Percentiles rank a stretch among this genome's conserved stretches.
Conservation (phyloP, 495 filamentous ascomycete genomes). For the Lepidopterella palustris region DNA sequence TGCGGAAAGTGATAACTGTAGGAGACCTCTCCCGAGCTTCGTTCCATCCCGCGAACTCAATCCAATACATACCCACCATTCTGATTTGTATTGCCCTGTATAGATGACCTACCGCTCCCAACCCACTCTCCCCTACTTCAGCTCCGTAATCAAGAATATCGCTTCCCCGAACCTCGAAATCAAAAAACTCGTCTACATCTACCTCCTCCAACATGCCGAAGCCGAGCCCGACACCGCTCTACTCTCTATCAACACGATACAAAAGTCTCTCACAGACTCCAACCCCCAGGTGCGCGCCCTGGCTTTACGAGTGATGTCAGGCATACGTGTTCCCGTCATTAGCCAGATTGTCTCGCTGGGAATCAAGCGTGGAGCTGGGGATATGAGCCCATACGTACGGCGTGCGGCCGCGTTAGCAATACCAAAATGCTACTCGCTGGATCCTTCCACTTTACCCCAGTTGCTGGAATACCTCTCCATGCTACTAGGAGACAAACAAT, state of each 20-base stretch:
- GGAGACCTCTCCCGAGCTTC: slow-evolving; percentile 29
- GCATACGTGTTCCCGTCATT: slow-evolving; percentile 94
- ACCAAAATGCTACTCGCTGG: slow-evolving; percentile 92
- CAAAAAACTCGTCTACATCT: slow-evolving; percentile 97
- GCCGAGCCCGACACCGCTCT: slow-evolving; percentile 90
- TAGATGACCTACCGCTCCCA: slow-evolving; percentile 91
- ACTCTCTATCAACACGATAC: slow-evolving; percentile 95
- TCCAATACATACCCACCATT: not conserved
- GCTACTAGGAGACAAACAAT: slow-evolving; percentile 82
- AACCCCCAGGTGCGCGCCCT: slow-evolving; percentile 86
- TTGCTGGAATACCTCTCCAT: slow-evolving; percentile 69
- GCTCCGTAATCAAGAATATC: slow-evolving; percentile 92
- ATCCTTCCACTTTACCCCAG: slow-evolving; percentile 78
- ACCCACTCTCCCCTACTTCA: slow-evolving; percentile 74
- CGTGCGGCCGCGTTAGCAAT: slow-evolving; percentile 93
- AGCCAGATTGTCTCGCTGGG: slow-evolving; percentile 95
- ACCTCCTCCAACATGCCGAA: slow-evolving; percentile 91
- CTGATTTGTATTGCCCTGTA: not conserved
- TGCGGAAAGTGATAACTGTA: slow-evolving; percentile 87
- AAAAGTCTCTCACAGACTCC: slow-evolving; percentile 88
- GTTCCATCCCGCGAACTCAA: too few species aligned
- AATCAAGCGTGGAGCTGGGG: slow-evolving; percentile 83
- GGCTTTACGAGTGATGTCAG: slow-evolving; percentile 90
- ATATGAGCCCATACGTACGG: slow-evolving; percentile 91
- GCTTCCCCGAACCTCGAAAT: slow-evolving; percentile 86